Evolutionary conservation across 208 protist species (phyloP).

Genomic region (Borovskyia barvae): DNA sequence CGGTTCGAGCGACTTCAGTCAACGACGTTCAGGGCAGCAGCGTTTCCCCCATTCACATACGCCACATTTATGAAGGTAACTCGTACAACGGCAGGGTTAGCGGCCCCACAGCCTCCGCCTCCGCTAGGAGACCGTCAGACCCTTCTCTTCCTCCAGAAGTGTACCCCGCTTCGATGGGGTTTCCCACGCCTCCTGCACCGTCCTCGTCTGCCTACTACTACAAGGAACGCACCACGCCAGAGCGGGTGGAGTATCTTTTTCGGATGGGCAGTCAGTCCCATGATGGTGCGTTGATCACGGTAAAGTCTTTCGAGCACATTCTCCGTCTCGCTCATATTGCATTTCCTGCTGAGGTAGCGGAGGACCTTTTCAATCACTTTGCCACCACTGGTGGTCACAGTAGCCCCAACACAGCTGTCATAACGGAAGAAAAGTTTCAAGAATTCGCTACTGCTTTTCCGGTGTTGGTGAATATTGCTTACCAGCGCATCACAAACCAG

Average conservation of each 20-base stretch:
- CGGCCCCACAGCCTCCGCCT: not conserved
- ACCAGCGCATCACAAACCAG: constrained; percentile 62
- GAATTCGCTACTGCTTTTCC: constrained; percentile 61
- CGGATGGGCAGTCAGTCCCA: constrained; percentile 20
- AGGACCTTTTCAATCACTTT: constrained; percentile 62
- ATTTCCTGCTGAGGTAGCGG: constrained; percentile 51
- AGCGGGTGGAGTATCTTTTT: constrained; percentile 68
- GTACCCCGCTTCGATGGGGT: constrained; percentile 10
- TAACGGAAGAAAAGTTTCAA: constrained; percentile 54
- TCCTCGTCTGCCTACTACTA: constrained; percentile 29
- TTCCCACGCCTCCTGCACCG: not conserved
- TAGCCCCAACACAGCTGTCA: constrained; percentile 15
- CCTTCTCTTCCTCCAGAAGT: not conserved
- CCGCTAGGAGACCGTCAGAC: not conserved
- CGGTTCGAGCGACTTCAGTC: not conserved
- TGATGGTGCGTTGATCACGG: constrained; percentile 10
- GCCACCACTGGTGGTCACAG: constrained; percentile 8
- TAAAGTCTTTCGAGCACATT: constrained; percentile 49
- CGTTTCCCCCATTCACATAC: constrained; percentile 7
- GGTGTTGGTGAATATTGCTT: constrained; percentile 68
- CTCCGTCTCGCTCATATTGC: constrained; percentile 53
- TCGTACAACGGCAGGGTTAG: constrained; percentile 4
- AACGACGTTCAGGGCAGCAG: constrained; percentile 3
- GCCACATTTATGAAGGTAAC: not conserved
- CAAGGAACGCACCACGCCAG: constrained; percentile 45